Conservation (phyloP, 352 stramenopile species). For the Hyaloperonospora arabidopsidis region DNA sequence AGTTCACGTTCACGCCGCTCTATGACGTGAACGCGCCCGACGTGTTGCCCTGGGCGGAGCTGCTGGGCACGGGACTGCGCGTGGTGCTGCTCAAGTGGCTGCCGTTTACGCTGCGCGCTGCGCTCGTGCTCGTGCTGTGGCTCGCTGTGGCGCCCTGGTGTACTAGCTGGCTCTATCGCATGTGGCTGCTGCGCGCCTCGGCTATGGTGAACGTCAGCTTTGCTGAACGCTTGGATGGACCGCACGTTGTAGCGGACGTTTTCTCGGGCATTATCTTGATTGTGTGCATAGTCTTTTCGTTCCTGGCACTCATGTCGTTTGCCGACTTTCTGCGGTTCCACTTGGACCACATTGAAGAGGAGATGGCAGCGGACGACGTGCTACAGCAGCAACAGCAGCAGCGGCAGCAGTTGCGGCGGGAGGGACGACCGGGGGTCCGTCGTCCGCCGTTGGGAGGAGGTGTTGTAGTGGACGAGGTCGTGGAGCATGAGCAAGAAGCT, state of each 20-base stretch:
- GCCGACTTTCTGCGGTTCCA: slow-evolving; percentile 89
- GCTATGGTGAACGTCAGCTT: slow-evolving; percentile 84
- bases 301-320: slow-evolving; percentile 93
- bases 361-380: slow-evolving; percentile 31
- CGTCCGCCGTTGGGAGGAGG: slow-evolving; percentile 20
- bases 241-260: slow-evolving; percentile 75
- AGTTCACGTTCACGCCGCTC: slow-evolving; percentile 89
- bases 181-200: slow-evolving; percentile 86
- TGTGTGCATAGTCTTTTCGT: slow-evolving; percentile 89
- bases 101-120: slow-evolving; percentile 66
- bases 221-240: slow-evolving; percentile 58
- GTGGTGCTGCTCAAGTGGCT: slow-evolving; percentile 84
- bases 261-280: slow-evolving; percentile 87
- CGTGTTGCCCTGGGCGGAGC: slow-evolving; percentile 81
- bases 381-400: slow-evolving; percentile 21
- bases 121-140: slow-evolving; percentile 82
- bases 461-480: slow-evolving; percentile 9
- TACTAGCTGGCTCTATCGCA: slow-evolving; percentile 91
- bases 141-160: slow-evolving; percentile 82
- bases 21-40: slow-evolving; percentile 85
- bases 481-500: slow-evolving; percentile 20
- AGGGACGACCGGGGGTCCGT: slow-evolving; percentile 8
- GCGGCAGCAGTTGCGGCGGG: slow-evolving; percentile 18
- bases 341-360: slow-evolving; percentile 79
- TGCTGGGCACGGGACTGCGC: slow-evolving; percentile 75